A percentile compares a stretch with the other conserved stretches of the same genome.
phyloP scores from a whole-genome alignment of 306 rosid genomes.

The Cucurbita moschata region DNA sequence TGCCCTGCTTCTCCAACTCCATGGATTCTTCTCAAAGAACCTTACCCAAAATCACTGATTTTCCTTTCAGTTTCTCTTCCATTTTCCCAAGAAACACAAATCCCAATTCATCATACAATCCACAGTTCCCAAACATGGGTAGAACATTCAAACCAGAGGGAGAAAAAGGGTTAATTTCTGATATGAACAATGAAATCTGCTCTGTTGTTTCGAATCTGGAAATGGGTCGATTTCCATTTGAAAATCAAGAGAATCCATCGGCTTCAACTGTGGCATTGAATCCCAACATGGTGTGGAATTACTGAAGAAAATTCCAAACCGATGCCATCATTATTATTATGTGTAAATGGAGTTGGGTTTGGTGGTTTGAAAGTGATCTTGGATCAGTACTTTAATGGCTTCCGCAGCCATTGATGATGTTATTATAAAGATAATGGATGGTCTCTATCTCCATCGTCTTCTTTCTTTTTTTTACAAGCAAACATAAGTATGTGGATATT shows the following conservation, averaged over 20 bases:
- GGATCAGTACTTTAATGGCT: not conserved
- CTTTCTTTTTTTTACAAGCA: not conserved
- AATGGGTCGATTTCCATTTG: slow-evolving; percentile 26
- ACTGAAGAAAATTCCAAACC: not conserved
- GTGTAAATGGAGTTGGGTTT: not conserved
- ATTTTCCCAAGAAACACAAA: slow-evolving; percentile 20
- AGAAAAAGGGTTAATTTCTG: slow-evolving; percentile 27
- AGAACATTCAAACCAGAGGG: slow-evolving; percentile 38
- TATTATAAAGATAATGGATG: not conserved
- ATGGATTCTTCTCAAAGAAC: slow-evolving; percentile 33
- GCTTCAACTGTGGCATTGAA: not conserved
- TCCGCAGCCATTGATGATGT: not conserved
- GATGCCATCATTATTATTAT: not conserved
- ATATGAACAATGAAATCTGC: slow-evolving; percentile 46
- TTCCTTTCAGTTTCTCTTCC: not conserved
- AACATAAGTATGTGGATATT: not conserved
- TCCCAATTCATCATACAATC: slow-evolving; percentile 18
- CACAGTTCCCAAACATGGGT: slow-evolving; percentile 19
- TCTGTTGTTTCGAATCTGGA: slow-evolving; percentile 43
- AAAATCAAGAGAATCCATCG: slow-evolving; percentile 22
- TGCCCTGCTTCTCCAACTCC: slow-evolving; percentile 99
- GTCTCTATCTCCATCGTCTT: not conserved
- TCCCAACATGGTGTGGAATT: not conserved
- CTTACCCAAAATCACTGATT: slow-evolving; percentile 14
- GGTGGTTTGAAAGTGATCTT: not conserved